Conservation (phyloP, 345 rosid species). For the Arabidopsis thaliana region TAIR10.1 NC_003074.8:17137001-17137500, state of each 20-base stretch:
- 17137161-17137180: slow-evolving; percentile 76
- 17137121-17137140: slow-evolving; percentile 79
- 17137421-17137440: slow-evolving; percentile 54
- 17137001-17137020: slow-evolving; percentile 87
- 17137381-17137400: slow-evolving; percentile 61
- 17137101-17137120: slow-evolving; percentile 75
- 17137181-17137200: slow-evolving; percentile 77
- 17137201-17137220: slow-evolving; percentile 83
- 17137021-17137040: slow-evolving; percentile 90
- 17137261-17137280: slow-evolving; percentile 48
- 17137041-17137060: slow-evolving; percentile 79
- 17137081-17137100: slow-evolving; percentile 69
- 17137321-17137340: slow-evolving; percentile 75
- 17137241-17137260: slow-evolving; percentile 72
- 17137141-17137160: slow-evolving; percentile 92
- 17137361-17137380: slow-evolving; percentile 69
- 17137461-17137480: slow-evolving; percentile 78
- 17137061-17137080: slow-evolving; percentile 72
- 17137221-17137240: slow-evolving; percentile 84
- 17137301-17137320: slow-evolving; percentile 71
- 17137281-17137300: slow-evolving; percentile 38
- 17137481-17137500: slow-evolving; percentile 53
- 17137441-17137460: slow-evolving; percentile 55
- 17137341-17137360: slow-evolving; percentile 66
- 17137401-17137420: slow-evolving; percentile 63